A percentile compares a stretch with the other conserved stretches of the same genome.
These are phyloP conservation scores for Tetrapisispora nanseiensis DNA, from an alignment of 805 yeast species.

Conservation along the genomic window DNA sequence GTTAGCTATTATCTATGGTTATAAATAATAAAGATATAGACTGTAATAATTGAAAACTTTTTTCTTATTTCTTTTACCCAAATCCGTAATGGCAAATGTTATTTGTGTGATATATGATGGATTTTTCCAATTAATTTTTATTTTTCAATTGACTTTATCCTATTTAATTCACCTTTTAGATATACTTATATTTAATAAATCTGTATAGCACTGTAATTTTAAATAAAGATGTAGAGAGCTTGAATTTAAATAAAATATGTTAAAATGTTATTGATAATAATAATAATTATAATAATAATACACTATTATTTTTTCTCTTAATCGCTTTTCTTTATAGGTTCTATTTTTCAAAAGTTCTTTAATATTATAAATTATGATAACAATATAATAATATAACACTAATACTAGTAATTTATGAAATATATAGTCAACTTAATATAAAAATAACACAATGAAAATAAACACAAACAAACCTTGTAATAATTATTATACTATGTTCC, in stretches of 20 bases:
- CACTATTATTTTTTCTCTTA: background rate
- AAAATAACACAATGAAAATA: background rate
- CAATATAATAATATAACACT: background rate
- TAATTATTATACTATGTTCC: too few relatives aligned
- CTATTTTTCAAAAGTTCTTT: too few relatives aligned
- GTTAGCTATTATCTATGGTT: slow-evolving; percentile 2
- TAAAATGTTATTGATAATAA: background rate
- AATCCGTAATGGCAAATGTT: too few relatives aligned
- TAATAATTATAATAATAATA: background rate
- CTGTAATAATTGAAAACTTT: background rate
- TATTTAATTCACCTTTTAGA: too few relatives aligned
- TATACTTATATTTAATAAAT: slow-evolving; percentile 1
- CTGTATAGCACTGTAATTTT: slow-evolving; percentile 1
- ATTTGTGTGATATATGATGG: too few relatives aligned
- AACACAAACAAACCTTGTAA: background rate
- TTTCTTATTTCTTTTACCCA: too few relatives aligned
- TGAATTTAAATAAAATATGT: background rate
- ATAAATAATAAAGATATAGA: slow-evolving; percentile 3
- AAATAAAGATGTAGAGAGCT: slow-evolving; percentile 1
- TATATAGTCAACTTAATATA: slow-evolving; percentile 1
- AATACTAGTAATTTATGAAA: slow-evolving; percentile 2
- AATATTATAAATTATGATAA: too few relatives aligned
- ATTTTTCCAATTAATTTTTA: background rate
- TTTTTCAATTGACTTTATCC: background rate
- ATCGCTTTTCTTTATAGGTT: background rate